A percentile compares a stretch with the other conserved stretches of the same genome.
Evolutionary conservation across 2,329 filamentous ascomycete genomes (phyloP).

Genomic region (Botrytis fragariae): DNA sequence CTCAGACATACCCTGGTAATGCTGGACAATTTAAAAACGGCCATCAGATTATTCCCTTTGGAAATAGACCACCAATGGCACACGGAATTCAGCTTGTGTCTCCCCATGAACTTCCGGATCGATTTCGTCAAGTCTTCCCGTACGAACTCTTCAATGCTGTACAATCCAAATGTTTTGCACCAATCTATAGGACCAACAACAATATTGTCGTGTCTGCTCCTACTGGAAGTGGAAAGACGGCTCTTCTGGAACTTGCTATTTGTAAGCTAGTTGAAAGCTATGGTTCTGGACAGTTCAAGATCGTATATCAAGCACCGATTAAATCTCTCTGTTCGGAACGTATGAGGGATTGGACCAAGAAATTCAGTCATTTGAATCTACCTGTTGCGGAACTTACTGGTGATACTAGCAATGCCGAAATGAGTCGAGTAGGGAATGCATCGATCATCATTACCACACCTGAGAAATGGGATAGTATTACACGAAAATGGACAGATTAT

Average conservation of each 20-base stretch:
- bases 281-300: slow-evolving; percentile 65
- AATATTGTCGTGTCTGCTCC: slow-evolving; percentile 80
- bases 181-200: slow-evolving; percentile 64
- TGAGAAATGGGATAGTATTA: slow-evolving; percentile 90
- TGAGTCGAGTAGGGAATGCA: slow-evolving; percentile 67
- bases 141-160: slow-evolving; percentile 78
- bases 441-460: slow-evolving; percentile 85
- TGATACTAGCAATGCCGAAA: slow-evolving; percentile 67
- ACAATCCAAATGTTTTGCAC: slow-evolving; percentile 73
- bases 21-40: not conserved
- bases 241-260: slow-evolving; percentile 76
- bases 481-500: slow-evolving; percentile 82
- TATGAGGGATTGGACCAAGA: slow-evolving; percentile 72
- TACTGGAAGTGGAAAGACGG: slow-evolving; percentile 84
- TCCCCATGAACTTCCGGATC: slow-evolving; percentile 62
- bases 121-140: slow-evolving; percentile 66
- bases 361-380: slow-evolving; percentile 66
- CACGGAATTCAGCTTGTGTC: slow-evolving; percentile 59
- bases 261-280: slow-evolving; percentile 63
- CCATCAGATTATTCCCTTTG: slow-evolving; percentile 25
- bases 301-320: slow-evolving; percentile 81
- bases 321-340: slow-evolving; percentile 80
- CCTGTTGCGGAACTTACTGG: slow-evolving; percentile 77
- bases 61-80: slow-evolving; percentile 35
- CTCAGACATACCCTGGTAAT: not conserved